Evolutionary conservation across 2,329 filamentous ascomycete genomes (phyloP).

Genomic region (Colletotrichum kahawae): DNA sequence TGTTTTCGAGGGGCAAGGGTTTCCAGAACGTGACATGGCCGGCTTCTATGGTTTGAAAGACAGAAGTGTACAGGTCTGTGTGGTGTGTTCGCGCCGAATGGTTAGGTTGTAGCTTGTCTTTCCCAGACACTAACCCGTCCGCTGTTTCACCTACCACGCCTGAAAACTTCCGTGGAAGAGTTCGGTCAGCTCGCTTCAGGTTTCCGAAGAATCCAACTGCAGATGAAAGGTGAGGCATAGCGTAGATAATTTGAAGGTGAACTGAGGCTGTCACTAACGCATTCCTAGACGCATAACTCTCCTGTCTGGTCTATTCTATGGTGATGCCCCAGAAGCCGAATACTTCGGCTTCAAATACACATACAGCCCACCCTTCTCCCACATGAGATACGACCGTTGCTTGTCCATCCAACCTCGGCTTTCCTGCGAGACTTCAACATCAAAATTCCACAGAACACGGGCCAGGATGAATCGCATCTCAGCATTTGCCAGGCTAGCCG

Average conservation of each 20-base stretch:
- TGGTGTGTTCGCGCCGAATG: too few species aligned
- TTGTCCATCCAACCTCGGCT: background rate
- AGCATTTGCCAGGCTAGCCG: background rate
- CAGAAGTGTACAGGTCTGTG: too few species aligned
- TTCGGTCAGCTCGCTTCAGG: background rate
- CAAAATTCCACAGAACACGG: background rate
- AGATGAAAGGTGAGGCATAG: background rate
- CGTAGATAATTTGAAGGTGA: rapidly evolving
- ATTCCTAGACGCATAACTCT: background rate
- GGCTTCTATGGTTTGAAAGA: too few species aligned
- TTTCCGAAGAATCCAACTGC: background rate
- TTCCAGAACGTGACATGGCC: too few species aligned
- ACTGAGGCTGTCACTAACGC: background rate
- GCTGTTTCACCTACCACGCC: too few species aligned
- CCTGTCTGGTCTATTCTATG: background rate
- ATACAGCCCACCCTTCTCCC: background rate
- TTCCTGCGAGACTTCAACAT: background rate
- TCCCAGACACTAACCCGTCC: too few species aligned
- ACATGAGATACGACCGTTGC: background rate
- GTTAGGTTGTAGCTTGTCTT: too few species aligned
- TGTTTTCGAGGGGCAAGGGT: too few species aligned
- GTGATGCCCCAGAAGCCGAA: background rate
- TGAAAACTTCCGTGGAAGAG: too few species aligned
- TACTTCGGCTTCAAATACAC: background rate
- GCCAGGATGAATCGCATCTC: background rate